Evolutionary conservation across 2,329 filamentous ascomycete genomes (phyloP).

Genomic region (Fonsecaea pedrosoi): DNA sequence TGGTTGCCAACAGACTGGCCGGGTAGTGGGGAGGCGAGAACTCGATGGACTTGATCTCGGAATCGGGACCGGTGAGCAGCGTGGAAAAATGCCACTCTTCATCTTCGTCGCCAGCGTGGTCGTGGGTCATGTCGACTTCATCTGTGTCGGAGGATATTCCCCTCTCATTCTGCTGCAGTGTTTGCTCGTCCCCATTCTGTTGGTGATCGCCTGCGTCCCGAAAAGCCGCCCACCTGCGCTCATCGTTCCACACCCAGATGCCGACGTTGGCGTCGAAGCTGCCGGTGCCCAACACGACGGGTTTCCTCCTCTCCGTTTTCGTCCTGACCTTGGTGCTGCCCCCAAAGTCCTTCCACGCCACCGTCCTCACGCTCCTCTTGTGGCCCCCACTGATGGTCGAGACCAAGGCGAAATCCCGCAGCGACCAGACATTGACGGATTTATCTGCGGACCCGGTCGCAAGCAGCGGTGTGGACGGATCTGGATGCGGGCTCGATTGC

Average conservation of each 20-base stretch:
- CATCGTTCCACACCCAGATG: constrained; percentile 64
- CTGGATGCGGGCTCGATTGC: constrained; percentile 76
- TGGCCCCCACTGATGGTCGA: constrained; percentile 85
- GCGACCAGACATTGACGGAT: constrained; percentile 85
- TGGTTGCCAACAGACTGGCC: constrained; percentile 81
- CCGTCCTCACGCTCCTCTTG: constrained; percentile 83
- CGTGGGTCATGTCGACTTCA: constrained; percentile 31
- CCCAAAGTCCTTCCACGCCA: constrained; percentile 73
- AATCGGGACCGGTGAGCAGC: constrained; percentile 92
- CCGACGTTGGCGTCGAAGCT: constrained; percentile 94
- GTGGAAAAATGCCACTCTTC: constrained; percentile 93
- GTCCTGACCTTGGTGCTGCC: constrained; percentile 28
- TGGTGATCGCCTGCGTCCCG: constrained; percentile 48
- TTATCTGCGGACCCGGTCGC: constrained; percentile 88
- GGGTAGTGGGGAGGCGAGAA: constrained; percentile 62
- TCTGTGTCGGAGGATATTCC: constrained; percentile 27
- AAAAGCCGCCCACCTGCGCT: constrained; percentile 24
- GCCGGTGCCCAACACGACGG: constrained; percentile 78
- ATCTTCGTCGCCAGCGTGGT: constrained; percentile 61
- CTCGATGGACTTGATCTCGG: constrained; percentile 86
- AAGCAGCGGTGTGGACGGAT: constrained; percentile 79
- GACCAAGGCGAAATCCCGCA: constrained; percentile 78
- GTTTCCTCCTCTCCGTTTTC: constrained; percentile 67
- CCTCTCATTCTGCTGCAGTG: not conserved
- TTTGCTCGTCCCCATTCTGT: constrained; percentile 40